phyloP scores from a whole-genome alignment of 352 stramenopile genomes.

The Globisporangium iwayamae region DNA sequence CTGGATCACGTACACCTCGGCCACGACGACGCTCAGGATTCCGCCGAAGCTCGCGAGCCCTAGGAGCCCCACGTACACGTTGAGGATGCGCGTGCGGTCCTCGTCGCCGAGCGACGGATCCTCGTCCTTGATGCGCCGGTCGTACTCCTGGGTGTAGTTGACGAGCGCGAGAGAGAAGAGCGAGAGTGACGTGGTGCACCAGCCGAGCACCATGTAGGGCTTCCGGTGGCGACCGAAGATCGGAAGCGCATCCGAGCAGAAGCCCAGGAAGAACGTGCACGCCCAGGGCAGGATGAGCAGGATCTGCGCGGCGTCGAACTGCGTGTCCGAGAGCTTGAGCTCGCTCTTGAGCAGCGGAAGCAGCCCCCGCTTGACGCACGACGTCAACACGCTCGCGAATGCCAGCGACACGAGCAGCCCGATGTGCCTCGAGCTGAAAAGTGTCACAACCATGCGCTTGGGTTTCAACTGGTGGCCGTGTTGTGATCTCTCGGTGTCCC shows the following conservation, averaged over 20 bases:
- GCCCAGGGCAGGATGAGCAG: constrained; percentile 47
- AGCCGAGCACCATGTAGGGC: constrained; percentile 51
- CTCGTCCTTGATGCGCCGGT: constrained; percentile 19
- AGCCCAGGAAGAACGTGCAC: constrained; percentile 45
- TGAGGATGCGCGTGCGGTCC: constrained; percentile 29
- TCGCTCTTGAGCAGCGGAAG: constrained; percentile 41
- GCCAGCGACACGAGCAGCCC: constrained; percentile 37
- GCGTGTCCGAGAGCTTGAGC: constrained; percentile 27
- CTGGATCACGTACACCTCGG: constrained; percentile 52
- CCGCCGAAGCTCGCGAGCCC: constrained; percentile 47
- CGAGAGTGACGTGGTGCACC: constrained; percentile 33
- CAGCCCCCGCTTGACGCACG: constrained; percentile 34
- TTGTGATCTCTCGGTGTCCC: not conserved
- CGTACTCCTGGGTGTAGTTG: constrained; percentile 51
- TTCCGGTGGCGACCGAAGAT: constrained; percentile 47
- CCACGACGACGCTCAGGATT: constrained; percentile 44
- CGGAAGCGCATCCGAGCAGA: constrained; percentile 47
- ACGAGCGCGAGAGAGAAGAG: constrained; percentile 54
- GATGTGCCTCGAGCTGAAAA: constrained; percentile 23
- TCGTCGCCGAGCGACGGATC: constrained; percentile 18
- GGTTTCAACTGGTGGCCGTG: constrained; percentile 1
- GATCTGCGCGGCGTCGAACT: constrained; percentile 30
- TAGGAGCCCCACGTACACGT: constrained; percentile 39
- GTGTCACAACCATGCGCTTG: not conserved
- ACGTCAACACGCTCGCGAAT: constrained; percentile 31